Conservation (phyloP, 371 early-diverging fungal species). For the Mortierella sp. region DNA sequence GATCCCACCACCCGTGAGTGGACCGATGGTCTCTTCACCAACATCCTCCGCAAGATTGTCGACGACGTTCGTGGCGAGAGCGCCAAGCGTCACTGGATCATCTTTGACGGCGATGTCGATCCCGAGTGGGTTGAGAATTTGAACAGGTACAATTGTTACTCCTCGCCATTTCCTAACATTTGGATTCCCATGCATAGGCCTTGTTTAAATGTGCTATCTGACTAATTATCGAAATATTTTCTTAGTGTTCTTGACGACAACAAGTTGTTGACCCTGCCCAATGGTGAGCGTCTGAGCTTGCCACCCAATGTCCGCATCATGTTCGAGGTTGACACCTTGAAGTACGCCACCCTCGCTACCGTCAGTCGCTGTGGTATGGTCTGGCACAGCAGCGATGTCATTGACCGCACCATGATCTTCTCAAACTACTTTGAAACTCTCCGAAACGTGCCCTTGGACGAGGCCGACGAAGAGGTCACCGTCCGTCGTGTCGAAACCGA, state of each 20-base stretch:
- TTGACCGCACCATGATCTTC: conserved; percentile 86
- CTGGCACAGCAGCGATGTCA: conserved; percentile 96
- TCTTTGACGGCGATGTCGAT: conserved; percentile 99
- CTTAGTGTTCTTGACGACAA: conserved; percentile 96
- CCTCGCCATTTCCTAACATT: neutral
- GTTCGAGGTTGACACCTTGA: conserved; percentile 99
- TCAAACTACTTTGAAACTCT: conserved; percentile 88
- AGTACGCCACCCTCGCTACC: conserved; percentile 98
- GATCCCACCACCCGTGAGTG: conserved; percentile 99
- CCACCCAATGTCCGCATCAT: conserved; percentile 97
- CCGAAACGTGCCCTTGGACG: conserved; percentile 84
- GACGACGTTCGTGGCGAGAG: conserved; percentile 98
- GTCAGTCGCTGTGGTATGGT: conserved; percentile 99
- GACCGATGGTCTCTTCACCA: conserved; percentile 99
- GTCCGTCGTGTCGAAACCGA: conserved; percentile 63
- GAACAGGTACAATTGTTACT: conserved; percentile 70
- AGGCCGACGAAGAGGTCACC: conserved; percentile 78
- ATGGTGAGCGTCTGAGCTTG: conserved; percentile 98
- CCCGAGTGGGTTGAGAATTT: conserved; percentile 99
- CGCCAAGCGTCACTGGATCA: conserved; percentile 96
- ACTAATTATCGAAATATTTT: neutral
- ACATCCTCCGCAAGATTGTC: conserved; percentile 95
- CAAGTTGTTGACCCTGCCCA: conserved; percentile 95
- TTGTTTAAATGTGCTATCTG: conserved; percentile 7
- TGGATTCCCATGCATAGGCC: neutral